These are phyloP conservation scores for Dimocarpus longan DNA, from an alignment of 345 rosid genomes.

Conservation along the genomic window DNA sequence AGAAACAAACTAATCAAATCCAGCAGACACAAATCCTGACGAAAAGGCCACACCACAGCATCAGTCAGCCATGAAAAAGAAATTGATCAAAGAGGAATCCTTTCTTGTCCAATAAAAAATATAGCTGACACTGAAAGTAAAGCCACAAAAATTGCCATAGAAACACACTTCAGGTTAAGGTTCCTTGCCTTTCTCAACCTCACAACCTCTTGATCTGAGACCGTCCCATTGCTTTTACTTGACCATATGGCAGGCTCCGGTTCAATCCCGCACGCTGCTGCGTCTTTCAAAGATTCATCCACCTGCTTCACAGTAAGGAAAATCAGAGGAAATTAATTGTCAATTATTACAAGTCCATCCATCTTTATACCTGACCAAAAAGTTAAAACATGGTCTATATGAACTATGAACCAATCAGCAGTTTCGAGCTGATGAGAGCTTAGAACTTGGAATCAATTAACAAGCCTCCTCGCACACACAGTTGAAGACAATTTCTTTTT, in stretches of 20 bases:
- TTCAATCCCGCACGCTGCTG: constrained; percentile 2
- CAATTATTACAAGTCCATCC: neutral
- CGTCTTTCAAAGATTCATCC: constrained; percentile 31
- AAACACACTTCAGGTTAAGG: neutral
- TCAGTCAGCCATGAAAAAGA: constrained; percentile 9
- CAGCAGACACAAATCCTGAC: constrained; percentile 3
- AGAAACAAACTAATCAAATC: constrained; percentile 3
- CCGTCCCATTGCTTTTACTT: neutral
- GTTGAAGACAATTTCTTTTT: neutral
- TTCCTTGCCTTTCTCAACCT: constrained; percentile 6
- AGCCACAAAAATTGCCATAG: constrained; percentile 26
- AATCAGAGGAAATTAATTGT: neutral
- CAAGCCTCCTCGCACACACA: neutral
- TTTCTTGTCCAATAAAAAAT: constrained; percentile 20
- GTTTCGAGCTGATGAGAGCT: neutral
- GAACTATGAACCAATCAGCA: neutral
- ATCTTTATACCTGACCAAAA: neutral
- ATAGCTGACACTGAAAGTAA: constrained; percentile 22
- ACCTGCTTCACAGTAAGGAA: constrained; percentile 29
- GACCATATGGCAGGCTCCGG: constrained; percentile 13
- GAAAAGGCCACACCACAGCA: neutral
- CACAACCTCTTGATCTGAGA: constrained; percentile 7
- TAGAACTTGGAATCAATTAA: too few species aligned
- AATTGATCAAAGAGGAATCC: constrained; percentile 10
- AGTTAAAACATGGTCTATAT: neutral